Evolutionary conservation across 2,329 filamentous ascomycete genomes (phyloP).

Genomic region (Cladosporium sp.): DNA sequence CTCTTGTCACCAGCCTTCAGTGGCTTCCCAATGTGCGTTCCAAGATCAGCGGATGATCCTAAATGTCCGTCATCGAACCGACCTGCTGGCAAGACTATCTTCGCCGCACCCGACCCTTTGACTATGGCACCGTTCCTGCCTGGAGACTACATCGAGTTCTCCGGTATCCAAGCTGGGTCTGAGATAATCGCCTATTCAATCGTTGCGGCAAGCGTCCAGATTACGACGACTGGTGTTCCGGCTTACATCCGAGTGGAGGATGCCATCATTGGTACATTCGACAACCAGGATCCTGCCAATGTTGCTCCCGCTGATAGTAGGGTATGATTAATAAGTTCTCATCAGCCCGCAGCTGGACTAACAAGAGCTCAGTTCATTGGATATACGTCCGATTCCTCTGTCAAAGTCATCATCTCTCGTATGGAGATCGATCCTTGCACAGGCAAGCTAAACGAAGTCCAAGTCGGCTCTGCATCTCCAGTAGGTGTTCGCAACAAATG

Average conservation of each 20-base stretch:
- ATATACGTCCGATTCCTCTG: conserved; percentile 33
- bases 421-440: conserved; percentile 41
- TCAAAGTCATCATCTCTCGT: conserved; percentile 32
- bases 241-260: conserved; percentile 40
- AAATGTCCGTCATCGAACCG: conserved; percentile 35
- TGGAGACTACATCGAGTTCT: conserved; percentile 39
- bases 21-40: conserved; percentile 50
- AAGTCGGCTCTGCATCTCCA: conserved; percentile 30
- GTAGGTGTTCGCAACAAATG: conserved; percentile 35
- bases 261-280: conserved; percentile 36
- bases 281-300: conserved; percentile 26
- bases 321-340: conserved; percentile 10
- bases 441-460: conserved; percentile 32
- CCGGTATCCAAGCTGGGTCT: conserved; percentile 29
- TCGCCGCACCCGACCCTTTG: conserved; percentile 31
- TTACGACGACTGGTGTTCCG: conserved; percentile 30
- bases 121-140: conserved; percentile 37
- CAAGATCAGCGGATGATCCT: conserved; percentile 33
- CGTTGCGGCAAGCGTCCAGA: conserved; percentile 36
- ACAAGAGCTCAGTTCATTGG: conserved; percentile 31
- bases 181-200: conserved; percentile 35
- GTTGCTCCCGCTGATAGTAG: conserved; percentile 31
- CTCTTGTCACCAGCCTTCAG: conserved; percentile 33
- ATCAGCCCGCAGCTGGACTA: neutral
- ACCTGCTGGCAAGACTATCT: conserved; percentile 25